These are phyloP conservation scores for Torulaspora microellipsoides DNA, from an alignment of 805 yeast genomes.

Conservation along the genomic window DNA sequence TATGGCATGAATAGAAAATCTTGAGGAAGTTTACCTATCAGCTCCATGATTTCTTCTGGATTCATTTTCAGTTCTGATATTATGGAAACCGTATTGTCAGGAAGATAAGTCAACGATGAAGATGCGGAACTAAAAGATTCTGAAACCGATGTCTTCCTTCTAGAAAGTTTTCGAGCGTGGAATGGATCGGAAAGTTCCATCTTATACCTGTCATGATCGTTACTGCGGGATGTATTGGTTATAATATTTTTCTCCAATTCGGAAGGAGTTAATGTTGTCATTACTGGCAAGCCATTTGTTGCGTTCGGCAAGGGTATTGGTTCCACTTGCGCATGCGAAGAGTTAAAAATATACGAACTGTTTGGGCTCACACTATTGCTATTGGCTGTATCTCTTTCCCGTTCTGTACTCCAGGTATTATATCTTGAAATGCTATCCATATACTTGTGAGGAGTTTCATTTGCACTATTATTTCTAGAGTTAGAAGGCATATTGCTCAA, in stretches of 20 bases:
- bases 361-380: slow-evolving; percentile 11
- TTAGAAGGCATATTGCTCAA: not conserved
- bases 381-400: slow-evolving; percentile 2
- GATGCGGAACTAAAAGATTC: slow-evolving; percentile 17
- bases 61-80: slow-evolving; percentile 18
- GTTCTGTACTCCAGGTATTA: slow-evolving; percentile 11
- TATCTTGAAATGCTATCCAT: slow-evolving; percentile 7
- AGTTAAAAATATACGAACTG: slow-evolving; percentile 24
- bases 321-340: slow-evolving; percentile 34
- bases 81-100: slow-evolving; percentile 13
- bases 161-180: slow-evolving; percentile 4
- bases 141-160: slow-evolving; percentile 11
- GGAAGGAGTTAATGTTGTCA: slow-evolving; percentile 15
- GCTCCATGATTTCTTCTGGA: slow-evolving; percentile 30
- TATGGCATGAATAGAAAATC: slow-evolving; percentile 55
- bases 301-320: slow-evolving; percentile 37
- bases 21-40: slow-evolving; percentile 41
- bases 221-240: not conserved
- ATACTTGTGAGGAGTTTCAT: slow-evolving; percentile 3
- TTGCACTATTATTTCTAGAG: not conserved
- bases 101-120: slow-evolving; percentile 16
- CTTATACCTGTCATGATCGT: not conserved
- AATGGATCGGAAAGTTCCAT: slow-evolving; percentile 1
- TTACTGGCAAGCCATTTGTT: slow-evolving; percentile 3
- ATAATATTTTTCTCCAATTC: not conserved